phyloP scores from a whole-genome alignment of 192 early-diverging fungal genomes.

The Borealophlyctis nickersoniae region DNA sequence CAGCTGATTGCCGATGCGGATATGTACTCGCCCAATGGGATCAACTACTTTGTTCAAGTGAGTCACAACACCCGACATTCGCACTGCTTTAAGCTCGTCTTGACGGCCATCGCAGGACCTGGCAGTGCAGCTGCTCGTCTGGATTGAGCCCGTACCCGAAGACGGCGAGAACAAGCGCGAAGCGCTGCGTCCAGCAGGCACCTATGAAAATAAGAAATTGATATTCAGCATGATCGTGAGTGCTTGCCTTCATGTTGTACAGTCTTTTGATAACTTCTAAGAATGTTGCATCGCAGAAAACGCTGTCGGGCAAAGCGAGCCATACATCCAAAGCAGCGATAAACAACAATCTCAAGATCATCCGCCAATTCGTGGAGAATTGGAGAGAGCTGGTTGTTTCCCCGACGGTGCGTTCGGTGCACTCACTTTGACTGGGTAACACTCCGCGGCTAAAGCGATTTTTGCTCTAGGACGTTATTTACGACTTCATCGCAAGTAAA shows the following conservation, averaged over 20 bases:
- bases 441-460: too few relatives aligned
- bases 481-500: conserved; percentile 9
- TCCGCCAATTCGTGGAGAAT: conserved; percentile 62
- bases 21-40: conserved; percentile 47
- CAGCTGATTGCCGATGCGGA: conserved; percentile 48
- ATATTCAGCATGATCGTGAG: not conserved
- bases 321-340: conserved; percentile 25
- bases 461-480: conserved; percentile 12
- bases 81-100: too few relatives aligned
- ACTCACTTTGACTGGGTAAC: not conserved
- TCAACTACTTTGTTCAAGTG: conserved; percentile 73
- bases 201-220: not conserved
- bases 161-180: not conserved
- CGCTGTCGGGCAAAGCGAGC: conserved; percentile 9
- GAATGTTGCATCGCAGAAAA: conserved; percentile 9
- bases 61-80: too few relatives aligned
- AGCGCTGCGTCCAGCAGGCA: not conserved
- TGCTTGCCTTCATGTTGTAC: too few relatives aligned
- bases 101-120: not conserved
- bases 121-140: not conserved
- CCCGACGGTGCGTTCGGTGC: conserved; percentile 53
- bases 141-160: not conserved
- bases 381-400: conserved; percentile 58
- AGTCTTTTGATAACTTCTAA: too few relatives aligned
- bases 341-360: conserved; percentile 55